A percentile compares a stretch with the other conserved stretches of the same genome.
Conservation (phyloP, 2,329 filamentous ascomycete genomes). For the Neocatenulostroma microsporum region DNA sequence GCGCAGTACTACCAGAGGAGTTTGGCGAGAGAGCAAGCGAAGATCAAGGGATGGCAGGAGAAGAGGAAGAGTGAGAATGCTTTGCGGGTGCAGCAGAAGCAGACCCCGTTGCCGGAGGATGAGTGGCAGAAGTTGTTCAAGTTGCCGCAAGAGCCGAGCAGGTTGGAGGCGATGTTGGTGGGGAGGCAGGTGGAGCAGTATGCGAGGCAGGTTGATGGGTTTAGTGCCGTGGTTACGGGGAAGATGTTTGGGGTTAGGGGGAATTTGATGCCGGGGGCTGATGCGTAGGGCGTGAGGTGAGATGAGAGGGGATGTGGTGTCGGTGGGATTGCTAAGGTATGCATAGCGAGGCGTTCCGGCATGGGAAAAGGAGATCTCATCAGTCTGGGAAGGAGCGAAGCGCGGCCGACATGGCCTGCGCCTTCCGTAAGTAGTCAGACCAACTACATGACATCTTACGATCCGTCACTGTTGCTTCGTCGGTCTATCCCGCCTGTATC, state of each 20-base stretch:
- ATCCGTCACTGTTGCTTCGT: too few species aligned
- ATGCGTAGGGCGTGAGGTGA: conserved; percentile 11
- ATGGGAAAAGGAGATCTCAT: too few species aligned
- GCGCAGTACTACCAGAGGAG: conserved; percentile 96
- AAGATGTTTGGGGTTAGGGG: conserved; percentile 97
- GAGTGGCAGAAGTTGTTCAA: conserved; percentile 99
- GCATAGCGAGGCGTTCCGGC: conserved; percentile 20
- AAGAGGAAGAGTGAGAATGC: conserved; percentile 97
- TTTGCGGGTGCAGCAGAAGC: conserved; percentile 75
- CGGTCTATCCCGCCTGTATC: too few species aligned
- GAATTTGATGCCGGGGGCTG: conserved; percentile 53
- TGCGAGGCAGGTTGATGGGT: conserved; percentile 91
- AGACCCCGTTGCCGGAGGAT: conserved; percentile 81
- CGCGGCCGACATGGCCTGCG: neutral
- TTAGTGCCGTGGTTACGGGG: conserved; percentile 79
- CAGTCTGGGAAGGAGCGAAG: too few species aligned
- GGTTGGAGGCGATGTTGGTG: conserved; percentile 89
- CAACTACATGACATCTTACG: neutral
- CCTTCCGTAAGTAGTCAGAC: neutral
- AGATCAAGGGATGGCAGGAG: conserved; percentile 92
- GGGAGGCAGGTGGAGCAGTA: conserved; percentile 97
- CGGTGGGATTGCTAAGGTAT: conserved; percentile 1
- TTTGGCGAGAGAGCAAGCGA: conserved; percentile 85
- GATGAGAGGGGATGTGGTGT: conserved; percentile 2
- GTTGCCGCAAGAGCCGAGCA: conserved; percentile 86